Percentiles rank a stretch among this genome's conserved stretches.
phyloP scores from a whole-genome alignment of 169 alveolate species.

The Ophryocystis elektroscirrha region DNA sequence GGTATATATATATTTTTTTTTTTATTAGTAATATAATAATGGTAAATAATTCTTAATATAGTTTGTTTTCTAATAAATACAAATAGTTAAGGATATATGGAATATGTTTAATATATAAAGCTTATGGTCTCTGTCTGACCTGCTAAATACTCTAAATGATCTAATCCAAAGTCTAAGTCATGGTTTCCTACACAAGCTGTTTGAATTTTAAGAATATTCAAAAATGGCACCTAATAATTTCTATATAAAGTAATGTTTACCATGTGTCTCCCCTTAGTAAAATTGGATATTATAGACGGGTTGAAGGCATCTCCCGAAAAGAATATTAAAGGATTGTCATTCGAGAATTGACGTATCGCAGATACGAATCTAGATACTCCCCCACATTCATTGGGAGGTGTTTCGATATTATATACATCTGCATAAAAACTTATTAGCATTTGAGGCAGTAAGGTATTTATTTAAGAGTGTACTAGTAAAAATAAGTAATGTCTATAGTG shows the following conservation, averaged over 20 bases:
- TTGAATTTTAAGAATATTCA: slow-evolving; percentile 38
- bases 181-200: slow-evolving; percentile 74
- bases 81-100: neutral
- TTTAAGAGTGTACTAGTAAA: too few relatives aligned
- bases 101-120: neutral
- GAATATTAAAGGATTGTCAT: slow-evolving; percentile 20
- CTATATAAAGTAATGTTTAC: slow-evolving; percentile 15
- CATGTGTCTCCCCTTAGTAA: slow-evolving; percentile 58
- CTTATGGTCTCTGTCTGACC: neutral
- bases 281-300: slow-evolving; percentile 56
- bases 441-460: too few relatives aligned
- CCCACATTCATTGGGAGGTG: slow-evolving; percentile 39
- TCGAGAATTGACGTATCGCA: slow-evolving; percentile 29
- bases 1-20: too few relatives aligned
- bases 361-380: slow-evolving; percentile 62
- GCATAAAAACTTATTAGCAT: too few relatives aligned
- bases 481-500: too few relatives aligned
- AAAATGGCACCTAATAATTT: slow-evolving; percentile 18
- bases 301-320: slow-evolving; percentile 65
- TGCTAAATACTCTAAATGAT: slow-evolving; percentile 38
- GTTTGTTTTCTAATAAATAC: too few relatives aligned
- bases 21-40: too few relatives aligned
- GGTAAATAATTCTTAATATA: too few relatives aligned
- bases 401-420: slow-evolving; percentile 66
- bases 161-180: slow-evolving; percentile 63